Percentiles rank a stretch among this genome's conserved stretches.
Evolutionary conservation across 2,329 filamentous ascomycete species (phyloP).

Genomic region (Leptographium procerum): DNA sequence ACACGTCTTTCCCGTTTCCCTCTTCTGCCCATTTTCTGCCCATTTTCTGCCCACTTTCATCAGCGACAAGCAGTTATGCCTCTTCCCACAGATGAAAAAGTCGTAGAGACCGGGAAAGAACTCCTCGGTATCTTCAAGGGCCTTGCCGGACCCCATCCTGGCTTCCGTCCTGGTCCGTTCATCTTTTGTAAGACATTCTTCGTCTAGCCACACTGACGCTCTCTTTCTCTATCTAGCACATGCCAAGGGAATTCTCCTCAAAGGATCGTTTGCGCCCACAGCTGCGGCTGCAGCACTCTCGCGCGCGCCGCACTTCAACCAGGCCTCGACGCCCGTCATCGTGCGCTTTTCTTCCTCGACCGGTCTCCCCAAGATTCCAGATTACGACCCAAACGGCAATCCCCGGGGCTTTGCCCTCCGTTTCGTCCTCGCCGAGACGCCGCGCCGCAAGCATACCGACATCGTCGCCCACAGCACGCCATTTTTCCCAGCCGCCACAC

Average conservation of each 20-base stretch:
- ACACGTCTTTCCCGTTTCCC: no score
- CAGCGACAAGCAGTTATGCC: conserved; percentile 25
- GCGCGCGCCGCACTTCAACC: conserved; percentile 35
- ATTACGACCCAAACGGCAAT: conserved; percentile 33
- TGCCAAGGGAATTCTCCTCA: conserved; percentile 39
- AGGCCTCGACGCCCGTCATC: conserved; percentile 30
- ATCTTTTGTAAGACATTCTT: background rate
- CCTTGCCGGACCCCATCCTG: conserved; percentile 27
- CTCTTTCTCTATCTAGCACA: conserved; percentile 31
- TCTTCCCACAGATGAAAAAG: conserved; percentile 28
- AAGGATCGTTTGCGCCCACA: conserved; percentile 40
- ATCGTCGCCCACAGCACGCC: conserved; percentile 41
- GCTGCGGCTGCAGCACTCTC: conserved; percentile 30
- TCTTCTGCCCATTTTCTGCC: no score
- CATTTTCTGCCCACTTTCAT: background rate
- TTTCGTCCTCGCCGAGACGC: conserved; percentile 28
- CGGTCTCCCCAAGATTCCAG: conserved; percentile 37
- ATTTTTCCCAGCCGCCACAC: conserved; percentile 39
- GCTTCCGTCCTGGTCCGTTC: conserved; percentile 25
- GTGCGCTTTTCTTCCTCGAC: conserved; percentile 41
- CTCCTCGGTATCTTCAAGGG: conserved; percentile 25
- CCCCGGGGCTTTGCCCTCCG: conserved; percentile 37
- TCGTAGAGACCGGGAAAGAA: conserved; percentile 24
- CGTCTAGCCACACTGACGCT: background rate
- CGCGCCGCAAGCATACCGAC: conserved; percentile 39